phyloP scores from a whole-genome alignment of 2,329 filamentous ascomycete genomes.

The Colletotrichum liaoningense region DNA sequence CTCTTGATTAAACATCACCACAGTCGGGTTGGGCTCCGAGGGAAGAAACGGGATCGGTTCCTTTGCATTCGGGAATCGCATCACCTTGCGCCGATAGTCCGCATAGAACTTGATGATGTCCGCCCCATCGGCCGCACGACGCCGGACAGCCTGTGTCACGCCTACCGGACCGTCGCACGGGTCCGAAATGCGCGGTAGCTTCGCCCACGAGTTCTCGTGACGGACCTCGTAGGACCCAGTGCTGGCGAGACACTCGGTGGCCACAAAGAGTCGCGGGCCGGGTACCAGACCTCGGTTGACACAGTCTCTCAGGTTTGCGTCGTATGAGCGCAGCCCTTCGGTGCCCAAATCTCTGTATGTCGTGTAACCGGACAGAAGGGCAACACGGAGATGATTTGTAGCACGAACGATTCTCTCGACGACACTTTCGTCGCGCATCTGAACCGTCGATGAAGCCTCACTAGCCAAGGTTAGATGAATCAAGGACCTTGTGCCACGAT shows the following conservation, averaged over 20 bases:
- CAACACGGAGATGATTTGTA: conserved; percentile 62
- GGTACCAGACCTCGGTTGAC: conserved; percentile 65
- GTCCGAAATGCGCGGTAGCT: conserved; percentile 49
- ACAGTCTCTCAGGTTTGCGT: conserved; percentile 63
- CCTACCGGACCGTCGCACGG: conserved; percentile 59
- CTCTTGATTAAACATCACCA: conserved; percentile 58
- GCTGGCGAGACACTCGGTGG: conserved; percentile 61
- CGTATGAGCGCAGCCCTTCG: conserved; percentile 61
- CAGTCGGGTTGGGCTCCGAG: conserved; percentile 51
- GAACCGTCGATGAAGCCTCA: conserved; percentile 45
- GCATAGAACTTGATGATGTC: conserved; percentile 65
- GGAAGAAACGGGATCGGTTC: conserved; percentile 42
- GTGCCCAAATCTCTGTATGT: conserved; percentile 68
- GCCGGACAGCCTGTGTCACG: conserved; percentile 57
- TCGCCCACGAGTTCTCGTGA: conserved; percentile 54
- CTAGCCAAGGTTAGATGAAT: conserved; percentile 10
- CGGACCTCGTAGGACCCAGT: conserved; percentile 62
- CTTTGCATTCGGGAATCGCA: conserved; percentile 52
- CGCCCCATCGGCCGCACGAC: conserved; percentile 59
- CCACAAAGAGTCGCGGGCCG: conserved; percentile 66
- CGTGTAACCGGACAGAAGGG: conserved; percentile 68
- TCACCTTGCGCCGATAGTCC: conserved; percentile 57
- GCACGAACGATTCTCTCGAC: conserved; percentile 67
- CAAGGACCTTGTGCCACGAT: no score
- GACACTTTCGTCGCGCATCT: conserved; percentile 69